Percentiles rank a stretch among this genome's conserved stretches.
These are phyloP conservation scores for Monosporascus sp. DNA, from an alignment of 2,329 filamentous ascomycete genomes.

Conservation along the genomic window DNA sequence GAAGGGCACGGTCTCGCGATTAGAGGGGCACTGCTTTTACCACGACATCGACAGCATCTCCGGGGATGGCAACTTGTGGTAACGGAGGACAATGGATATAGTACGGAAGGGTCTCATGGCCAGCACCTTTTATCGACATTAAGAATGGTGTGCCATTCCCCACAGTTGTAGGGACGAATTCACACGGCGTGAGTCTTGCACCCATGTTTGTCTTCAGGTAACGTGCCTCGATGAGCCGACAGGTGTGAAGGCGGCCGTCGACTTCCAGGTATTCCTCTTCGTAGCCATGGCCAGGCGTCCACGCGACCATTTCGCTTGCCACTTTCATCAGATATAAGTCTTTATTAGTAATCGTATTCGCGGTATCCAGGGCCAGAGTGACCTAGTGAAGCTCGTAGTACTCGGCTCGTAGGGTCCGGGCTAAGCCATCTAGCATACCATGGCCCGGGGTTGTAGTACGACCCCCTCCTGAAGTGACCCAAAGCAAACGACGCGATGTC, in stretches of 20 bases:
- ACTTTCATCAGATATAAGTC: too few relatives aligned
- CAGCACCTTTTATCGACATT: not conserved
- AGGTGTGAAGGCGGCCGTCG: constrained; percentile 4
- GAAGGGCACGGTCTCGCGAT: not conserved
- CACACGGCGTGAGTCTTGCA: not conserved
- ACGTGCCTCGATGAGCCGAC: constrained; percentile 5
- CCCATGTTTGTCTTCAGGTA: constrained; percentile 1
- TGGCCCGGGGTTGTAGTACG: not conserved
- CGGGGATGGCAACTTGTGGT: not conserved
- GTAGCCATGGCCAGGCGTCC: not conserved
- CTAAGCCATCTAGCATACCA: constrained; percentile 6
- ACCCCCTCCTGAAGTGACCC: constrained; percentile 1
- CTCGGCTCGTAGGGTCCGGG: constrained; percentile 7
- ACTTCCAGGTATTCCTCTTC: constrained; percentile 11
- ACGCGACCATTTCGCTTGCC: too few relatives aligned
- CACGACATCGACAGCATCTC: not conserved
- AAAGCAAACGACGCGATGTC: not conserved
- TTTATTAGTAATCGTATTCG: too few relatives aligned
- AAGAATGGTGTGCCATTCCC: constrained; percentile 1
- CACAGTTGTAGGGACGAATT: not conserved
- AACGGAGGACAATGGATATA: not conserved
- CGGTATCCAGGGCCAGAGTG: constrained; percentile 2
- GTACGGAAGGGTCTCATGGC: not conserved
- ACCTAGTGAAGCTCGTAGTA: constrained; percentile 4
- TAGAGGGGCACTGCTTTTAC: not conserved